Base-by-base conservation (phyloP, 225 moss, liverwort and hornwort genomes). In the Climacium dendroides region DNA sequence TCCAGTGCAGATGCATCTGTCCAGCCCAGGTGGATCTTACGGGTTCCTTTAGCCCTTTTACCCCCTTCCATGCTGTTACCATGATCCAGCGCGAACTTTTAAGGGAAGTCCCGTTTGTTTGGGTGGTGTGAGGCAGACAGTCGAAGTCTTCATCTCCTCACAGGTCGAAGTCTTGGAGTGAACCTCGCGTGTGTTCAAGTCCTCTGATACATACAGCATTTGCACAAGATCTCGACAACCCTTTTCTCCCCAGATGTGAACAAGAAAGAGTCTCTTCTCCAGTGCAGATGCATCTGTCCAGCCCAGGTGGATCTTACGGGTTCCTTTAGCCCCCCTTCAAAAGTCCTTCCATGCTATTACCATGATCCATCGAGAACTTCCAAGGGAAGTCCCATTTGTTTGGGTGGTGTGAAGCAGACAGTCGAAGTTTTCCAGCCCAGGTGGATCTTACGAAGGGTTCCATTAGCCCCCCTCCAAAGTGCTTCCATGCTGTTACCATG, bases 1-100 rank as follows among this genome's bases (percentile, higher is more conserved):
- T 63, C 39, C 77, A 91, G 89, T 87, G 55, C n/a, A 83, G 83
- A 86, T 84, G 89, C 84, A 86, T 83, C 77, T 82, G 82, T 64
- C 85, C 70, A 87, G 87, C 55, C 89, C 85, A 37, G 77, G 84
- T 54, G 85, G 81, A 86, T 84, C 72, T 83, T 63, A 30, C 43
- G 61, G 43, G 30, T 60, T 59, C 60, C 45, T 45, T 29, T 43
- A 32, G 43, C 60, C 80, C 60, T 30, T n/a, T 45, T 39, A 12
- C 41, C 41, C 79, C 30, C 17, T 55, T n/a, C 29, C 60, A 87
- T 71, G 76, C 62, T 53, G 66, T 57, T 37, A 82, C 60, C 76
- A 91, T 89, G 89, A 89, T 88, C 73, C 89, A 79, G 11, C 29
- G 41, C 63, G 75, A 67, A 66, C 58, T 64, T 79, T 34, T 66